Evolutionary conservation across 2,329 filamentous ascomycete genomes (phyloP).

Genomic region (Paramyrothecium roridum): DNA sequence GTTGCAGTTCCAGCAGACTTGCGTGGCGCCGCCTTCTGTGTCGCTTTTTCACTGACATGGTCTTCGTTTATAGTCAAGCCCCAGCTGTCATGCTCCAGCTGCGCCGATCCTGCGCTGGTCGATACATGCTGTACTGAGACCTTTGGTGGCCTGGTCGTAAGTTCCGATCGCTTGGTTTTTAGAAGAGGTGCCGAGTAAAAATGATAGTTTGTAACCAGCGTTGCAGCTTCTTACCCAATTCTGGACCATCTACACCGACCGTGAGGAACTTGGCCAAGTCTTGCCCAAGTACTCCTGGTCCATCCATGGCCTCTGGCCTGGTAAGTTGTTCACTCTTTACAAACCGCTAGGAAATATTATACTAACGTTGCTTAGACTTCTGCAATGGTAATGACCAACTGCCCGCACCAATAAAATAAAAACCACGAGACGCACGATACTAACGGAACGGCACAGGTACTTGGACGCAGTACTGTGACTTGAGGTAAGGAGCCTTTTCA

Average conservation of each 20-base stretch:
- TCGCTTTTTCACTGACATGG: constrained; percentile 6
- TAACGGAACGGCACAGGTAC: constrained; percentile 36
- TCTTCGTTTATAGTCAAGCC: not conserved
- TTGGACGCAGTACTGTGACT: constrained; percentile 66
- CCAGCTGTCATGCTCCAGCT: constrained; percentile 44
- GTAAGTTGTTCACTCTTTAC: constrained; percentile 13
- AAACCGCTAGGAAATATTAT: not conserved
- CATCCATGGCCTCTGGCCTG: constrained; percentile 58
- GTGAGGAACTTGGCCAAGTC: constrained; percentile 54
- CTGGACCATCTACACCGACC: constrained; percentile 63
- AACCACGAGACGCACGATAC: constrained; percentile 9
- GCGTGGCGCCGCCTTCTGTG: not conserved
- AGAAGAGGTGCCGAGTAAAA: not conserved
- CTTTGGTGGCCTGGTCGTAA: constrained; percentile 55
- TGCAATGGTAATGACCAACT: constrained; percentile 33
- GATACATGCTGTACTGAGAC: constrained; percentile 66
- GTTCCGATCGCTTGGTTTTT: constrained; percentile 4
- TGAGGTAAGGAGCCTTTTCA: constrained; percentile 27
- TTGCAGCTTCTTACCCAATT: constrained; percentile 55
- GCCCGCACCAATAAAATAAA: not conserved
- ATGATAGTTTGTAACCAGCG: too few relatives aligned
- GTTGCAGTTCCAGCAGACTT: not conserved
- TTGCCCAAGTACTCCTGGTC: constrained; percentile 56
- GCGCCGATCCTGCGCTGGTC: constrained; percentile 39
- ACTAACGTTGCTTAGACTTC: constrained; percentile 28